Evolutionary conservation across 2,329 filamentous ascomycete genomes (phyloP).

Genomic region (Aspergillus japonicus): DNA sequence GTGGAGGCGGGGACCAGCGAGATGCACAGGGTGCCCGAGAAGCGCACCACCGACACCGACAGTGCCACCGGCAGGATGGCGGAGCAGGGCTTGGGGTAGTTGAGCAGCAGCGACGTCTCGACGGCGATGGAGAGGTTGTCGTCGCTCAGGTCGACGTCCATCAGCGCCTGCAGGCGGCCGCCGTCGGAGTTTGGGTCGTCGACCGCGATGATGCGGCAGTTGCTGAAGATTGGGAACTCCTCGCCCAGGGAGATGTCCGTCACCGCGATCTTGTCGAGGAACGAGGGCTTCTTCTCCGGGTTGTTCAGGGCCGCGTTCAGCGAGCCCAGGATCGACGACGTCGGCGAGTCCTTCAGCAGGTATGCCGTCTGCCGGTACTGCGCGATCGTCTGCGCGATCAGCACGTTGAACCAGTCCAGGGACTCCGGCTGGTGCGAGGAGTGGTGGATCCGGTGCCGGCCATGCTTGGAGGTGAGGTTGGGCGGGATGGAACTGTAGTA

Average conservation of each 20-base stretch:
- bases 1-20: slow-evolving; percentile 76
- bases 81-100: slow-evolving; percentile 86
- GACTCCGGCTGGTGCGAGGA: slow-evolving; percentile 93
- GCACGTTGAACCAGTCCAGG: slow-evolving; percentile 97
- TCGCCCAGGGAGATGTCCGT: slow-evolving; percentile 93
- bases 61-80: slow-evolving; percentile 90
- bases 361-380: slow-evolving; percentile 92
- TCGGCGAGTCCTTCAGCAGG: slow-evolving; percentile 66
- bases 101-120: slow-evolving; percentile 89
- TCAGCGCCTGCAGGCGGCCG: slow-evolving; percentile 81
- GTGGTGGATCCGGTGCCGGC: slow-evolving; percentile 44
- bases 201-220: slow-evolving; percentile 91
- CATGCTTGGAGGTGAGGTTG: slow-evolving; percentile 41
- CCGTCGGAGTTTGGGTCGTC: slow-evolving; percentile 58
- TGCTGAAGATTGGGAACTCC: slow-evolving; percentile 98
- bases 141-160: slow-evolving; percentile 93
- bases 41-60: slow-evolving; percentile 86
- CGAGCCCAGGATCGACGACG: slow-evolving; percentile 70
- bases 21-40: slow-evolving; percentile 90
- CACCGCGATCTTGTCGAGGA: slow-evolving; percentile 88
- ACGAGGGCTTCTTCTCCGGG: slow-evolving; percentile 80
- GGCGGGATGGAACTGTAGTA: slow-evolving; percentile 73
- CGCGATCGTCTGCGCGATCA: slow-evolving; percentile 93
- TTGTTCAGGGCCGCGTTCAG: slow-evolving; percentile 85
- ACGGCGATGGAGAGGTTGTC: slow-evolving; percentile 91